phyloP scores from a whole-genome alignment of 768 basidiomycete species.

The Mycena haematopus region DNA sequence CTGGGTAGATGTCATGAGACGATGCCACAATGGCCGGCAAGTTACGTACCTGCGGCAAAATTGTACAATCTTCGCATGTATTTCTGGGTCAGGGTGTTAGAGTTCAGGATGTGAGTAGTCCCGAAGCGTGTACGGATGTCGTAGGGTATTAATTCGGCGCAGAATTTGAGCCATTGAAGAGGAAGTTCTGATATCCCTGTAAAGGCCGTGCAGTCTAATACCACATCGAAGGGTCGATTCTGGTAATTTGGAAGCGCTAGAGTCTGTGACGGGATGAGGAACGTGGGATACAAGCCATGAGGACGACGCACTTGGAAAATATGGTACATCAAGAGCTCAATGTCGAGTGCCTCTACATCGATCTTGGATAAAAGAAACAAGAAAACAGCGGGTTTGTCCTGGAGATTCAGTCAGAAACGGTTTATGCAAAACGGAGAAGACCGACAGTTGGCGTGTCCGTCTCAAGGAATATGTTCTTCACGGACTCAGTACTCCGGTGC shows the following conservation, averaged over 20 bases:
- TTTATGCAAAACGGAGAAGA: neutral
- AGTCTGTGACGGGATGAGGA: slow-evolving; percentile 44
- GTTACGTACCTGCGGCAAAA: slow-evolving; percentile 55
- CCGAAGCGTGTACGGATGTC: slow-evolving; percentile 71
- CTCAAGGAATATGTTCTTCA: slow-evolving; percentile 72
- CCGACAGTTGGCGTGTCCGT: slow-evolving; percentile 54
- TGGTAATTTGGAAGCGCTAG: slow-evolving; percentile 55
- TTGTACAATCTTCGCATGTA: slow-evolving; percentile 83
- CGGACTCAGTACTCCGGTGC: slow-evolving; percentile 63
- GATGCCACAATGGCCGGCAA: slow-evolving; percentile 6
- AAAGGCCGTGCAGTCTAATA: slow-evolving; percentile 85
- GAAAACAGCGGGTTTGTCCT: slow-evolving; percentile 62
- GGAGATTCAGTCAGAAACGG: slow-evolving; percentile 9
- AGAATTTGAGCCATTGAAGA: slow-evolving; percentile 80
- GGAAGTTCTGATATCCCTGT: slow-evolving; percentile 79
- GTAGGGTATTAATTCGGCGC: slow-evolving; percentile 73
- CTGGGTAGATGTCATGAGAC: slow-evolving; percentile 37
- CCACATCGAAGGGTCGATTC: slow-evolving; percentile 66
- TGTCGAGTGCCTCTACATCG: slow-evolving; percentile 80
- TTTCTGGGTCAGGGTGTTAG: slow-evolving; percentile 72
- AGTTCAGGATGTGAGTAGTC: slow-evolving; percentile 72
- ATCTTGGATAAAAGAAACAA: slow-evolving; percentile 71
- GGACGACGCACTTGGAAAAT: slow-evolving; percentile 66
- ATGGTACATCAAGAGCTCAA: slow-evolving; percentile 79
- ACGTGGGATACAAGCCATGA: neutral